Percentiles rank a stretch among this genome's conserved stretches.
Conservation (phyloP, 2,329 filamentous ascomycete species). For the Chaetomium globosum region DNA sequence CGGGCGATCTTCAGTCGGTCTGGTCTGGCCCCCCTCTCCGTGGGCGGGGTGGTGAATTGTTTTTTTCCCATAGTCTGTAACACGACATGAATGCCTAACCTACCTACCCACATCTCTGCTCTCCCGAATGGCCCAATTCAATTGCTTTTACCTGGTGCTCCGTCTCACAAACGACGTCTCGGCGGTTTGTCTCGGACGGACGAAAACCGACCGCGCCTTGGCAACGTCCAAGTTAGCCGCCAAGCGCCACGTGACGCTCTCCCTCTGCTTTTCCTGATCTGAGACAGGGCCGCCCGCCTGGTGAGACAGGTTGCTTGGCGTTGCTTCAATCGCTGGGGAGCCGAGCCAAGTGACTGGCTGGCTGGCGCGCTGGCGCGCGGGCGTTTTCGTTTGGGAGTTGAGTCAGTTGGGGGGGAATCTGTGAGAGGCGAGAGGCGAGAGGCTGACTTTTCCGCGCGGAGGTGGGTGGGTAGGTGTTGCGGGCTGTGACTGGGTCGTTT, state of each 20-base stretch:
- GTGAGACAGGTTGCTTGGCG: no score
- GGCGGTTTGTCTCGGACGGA: constrained; percentile 4
- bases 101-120: neutral
- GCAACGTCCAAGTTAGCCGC: constrained; percentile 7
- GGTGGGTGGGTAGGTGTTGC: neutral
- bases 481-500: neutral
- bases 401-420: no score
- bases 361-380: neutral
- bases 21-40: neutral
- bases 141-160: no score
- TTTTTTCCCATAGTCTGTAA: constrained; percentile 1
- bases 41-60: neutral
- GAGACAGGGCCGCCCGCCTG: no score
- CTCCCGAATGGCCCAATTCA: neutral
- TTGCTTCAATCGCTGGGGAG: no score
- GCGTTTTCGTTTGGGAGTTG: neutral
- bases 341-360: no score
- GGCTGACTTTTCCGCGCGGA: no score
- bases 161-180: neutral
- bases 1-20: neutral
- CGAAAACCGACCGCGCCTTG: constrained; percentile 1
- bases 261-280: neutral
- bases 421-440: neutral
- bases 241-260: constrained; percentile 15
- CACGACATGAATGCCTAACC: neutral